Conservation (phyloP, 1,284 basidiomycete genomes). For the Cryptococcus jaspeensis region DNA sequence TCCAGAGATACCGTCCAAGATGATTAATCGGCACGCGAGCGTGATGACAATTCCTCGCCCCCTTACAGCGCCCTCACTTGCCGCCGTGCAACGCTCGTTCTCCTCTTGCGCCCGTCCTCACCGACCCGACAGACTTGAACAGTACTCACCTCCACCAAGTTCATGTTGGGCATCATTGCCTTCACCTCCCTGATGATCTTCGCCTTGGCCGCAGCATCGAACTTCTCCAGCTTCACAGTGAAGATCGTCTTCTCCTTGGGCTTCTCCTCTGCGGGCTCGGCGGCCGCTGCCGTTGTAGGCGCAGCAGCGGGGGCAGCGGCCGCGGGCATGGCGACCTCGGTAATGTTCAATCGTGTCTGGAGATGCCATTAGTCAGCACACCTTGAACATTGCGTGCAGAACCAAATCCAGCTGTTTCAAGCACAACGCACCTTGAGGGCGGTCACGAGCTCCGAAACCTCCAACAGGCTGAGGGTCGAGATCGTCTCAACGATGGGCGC, state of each 20-base stretch:
- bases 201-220: slow-evolving; percentile 85
- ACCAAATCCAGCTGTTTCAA: too few species aligned
- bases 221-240: slow-evolving; percentile 89
- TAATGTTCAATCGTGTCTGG: slow-evolving; percentile 90
- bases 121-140: background rate
- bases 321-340: slow-evolving; percentile 92
- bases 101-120: background rate
- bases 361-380: background rate
- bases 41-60: too few species aligned
- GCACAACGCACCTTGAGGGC: slow-evolving; percentile 72
- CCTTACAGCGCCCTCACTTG: too few species aligned
- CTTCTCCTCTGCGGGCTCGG: slow-evolving; percentile 73
- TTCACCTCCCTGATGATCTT: slow-evolving; percentile 99
- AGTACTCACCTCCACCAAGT: slow-evolving; percentile 83
- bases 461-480: slow-evolving; percentile 81
- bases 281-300: slow-evolving; percentile 61
- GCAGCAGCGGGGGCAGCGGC: slow-evolving; percentile 62
- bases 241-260: slow-evolving; percentile 99
- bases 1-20: too few species aligned
- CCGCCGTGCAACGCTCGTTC: too few species aligned
- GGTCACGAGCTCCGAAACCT: slow-evolving; percentile 94
- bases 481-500: slow-evolving; percentile 89
- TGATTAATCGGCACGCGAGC: too few species aligned
- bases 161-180: slow-evolving; percentile 88
- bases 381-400: background rate